phyloP scores from a whole-genome alignment of 805 yeast genomes.

The Wickerhamomyces silvicola region DNA sequence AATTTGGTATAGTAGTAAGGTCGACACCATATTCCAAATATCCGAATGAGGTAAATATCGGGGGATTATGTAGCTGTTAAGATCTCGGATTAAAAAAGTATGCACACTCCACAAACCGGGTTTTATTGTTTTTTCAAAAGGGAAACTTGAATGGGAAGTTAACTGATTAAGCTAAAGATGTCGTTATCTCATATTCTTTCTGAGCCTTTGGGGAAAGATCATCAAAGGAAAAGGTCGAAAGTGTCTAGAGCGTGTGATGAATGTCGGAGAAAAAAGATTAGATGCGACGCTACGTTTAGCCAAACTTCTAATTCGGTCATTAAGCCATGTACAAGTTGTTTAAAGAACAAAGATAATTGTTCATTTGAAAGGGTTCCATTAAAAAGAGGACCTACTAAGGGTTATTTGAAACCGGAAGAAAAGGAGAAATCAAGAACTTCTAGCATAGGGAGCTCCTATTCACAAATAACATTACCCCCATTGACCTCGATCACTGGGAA shows the following conservation, averaged over 20 bases:
- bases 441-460: too few relatives aligned
- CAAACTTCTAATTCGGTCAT: constrained; percentile 39
- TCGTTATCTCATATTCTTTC: too few relatives aligned
- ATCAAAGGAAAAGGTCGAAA: constrained; percentile 53
- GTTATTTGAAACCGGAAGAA: constrained; percentile 33
- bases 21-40: too few relatives aligned
- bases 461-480: constrained; percentile 9
- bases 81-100: too few relatives aligned
- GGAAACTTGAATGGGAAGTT: too few relatives aligned
- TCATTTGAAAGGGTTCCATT: constrained; percentile 65
- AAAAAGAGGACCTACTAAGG: constrained; percentile 77
- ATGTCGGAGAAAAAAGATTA: constrained; percentile 66
- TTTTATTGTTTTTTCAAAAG: too few relatives aligned
- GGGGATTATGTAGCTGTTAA: too few relatives aligned
- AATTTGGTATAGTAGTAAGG: too few relatives aligned
- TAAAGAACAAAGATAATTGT: constrained; percentile 53
- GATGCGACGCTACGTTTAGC: constrained; percentile 58
- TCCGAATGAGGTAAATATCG: too few relatives aligned
- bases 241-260: constrained; percentile 80
- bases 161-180: too few relatives aligned
- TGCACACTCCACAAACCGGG: too few relatives aligned
- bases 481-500: constrained; percentile 7
- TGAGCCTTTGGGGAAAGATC: too few relatives aligned
- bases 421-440: constrained; percentile 18
- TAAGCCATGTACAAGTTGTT: constrained; percentile 56